These are phyloP conservation scores for Daldinia eschscholtzii DNA, from an alignment of 2,329 filamentous ascomycete genomes.

Conservation along the genomic window DNA sequence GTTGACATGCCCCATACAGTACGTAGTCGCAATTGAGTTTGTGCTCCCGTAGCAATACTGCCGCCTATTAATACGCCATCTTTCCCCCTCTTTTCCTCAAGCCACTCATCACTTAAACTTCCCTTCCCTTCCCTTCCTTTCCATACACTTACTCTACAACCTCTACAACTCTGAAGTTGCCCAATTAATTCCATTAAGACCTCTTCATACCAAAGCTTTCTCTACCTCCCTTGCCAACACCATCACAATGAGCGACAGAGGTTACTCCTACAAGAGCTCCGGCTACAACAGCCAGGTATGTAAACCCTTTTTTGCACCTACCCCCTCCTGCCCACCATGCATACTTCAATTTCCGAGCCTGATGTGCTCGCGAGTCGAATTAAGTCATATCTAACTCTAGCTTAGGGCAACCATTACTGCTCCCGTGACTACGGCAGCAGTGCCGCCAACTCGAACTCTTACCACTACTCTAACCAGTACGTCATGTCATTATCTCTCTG, in stretches of 20 bases:
- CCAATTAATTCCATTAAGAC: not conserved
- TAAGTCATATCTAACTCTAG: not conserved
- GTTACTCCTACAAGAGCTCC: conserved; percentile 61
- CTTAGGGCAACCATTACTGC: conserved; percentile 76
- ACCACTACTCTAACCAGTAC: conserved; percentile 76
- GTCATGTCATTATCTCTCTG: conserved; percentile 38
- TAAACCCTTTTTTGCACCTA: not conserved
- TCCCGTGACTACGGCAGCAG: conserved; percentile 71
- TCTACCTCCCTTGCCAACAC: not conserved
- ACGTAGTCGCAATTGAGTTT: not conserved
- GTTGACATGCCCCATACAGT: not conserved
- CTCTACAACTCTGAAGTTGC: not conserved
- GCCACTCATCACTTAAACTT: not conserved
- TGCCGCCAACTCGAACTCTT: conserved; percentile 69
- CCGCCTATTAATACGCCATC: not conserved
- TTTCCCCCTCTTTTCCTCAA: not conserved
- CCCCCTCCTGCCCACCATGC: not conserved
- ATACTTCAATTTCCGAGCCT: not conserved
- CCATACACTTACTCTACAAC: not conserved
- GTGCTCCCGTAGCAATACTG: too few relatives aligned
- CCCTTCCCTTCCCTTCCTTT: not conserved
- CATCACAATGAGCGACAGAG: conserved; percentile 49
- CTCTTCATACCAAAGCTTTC: not conserved
- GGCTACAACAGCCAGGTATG: conserved; percentile 74
- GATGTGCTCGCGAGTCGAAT: too few relatives aligned